Evolutionary conservation across 768 basidiomycete genomes (phyloP).

Genomic region (Amanita pallidorosea): DNA sequence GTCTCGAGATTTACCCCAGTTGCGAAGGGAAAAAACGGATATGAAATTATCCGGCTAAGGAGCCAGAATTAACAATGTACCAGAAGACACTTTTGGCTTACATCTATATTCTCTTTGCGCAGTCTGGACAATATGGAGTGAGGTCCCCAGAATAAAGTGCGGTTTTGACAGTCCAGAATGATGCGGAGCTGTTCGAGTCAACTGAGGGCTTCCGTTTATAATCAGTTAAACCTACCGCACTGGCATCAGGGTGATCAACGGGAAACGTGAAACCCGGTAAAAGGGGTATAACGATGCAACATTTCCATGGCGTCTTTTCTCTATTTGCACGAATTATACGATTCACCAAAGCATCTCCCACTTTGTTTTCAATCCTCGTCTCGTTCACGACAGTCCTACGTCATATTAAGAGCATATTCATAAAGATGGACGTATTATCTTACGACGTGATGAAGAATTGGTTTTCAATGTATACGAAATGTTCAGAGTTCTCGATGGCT

Average conservation of each 20-base stretch:
- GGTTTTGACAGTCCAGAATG: constrained; percentile 91
- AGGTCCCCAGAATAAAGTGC: constrained; percentile 79
- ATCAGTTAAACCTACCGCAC: constrained; percentile 49
- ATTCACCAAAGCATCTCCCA: constrained; percentile 88
- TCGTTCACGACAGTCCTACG: constrained; percentile 75
- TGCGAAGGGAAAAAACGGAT: constrained; percentile 80
- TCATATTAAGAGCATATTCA: neutral
- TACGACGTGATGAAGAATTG: constrained; percentile 89
- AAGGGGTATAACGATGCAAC: constrained; percentile 85
- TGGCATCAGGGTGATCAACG: constrained; percentile 87
- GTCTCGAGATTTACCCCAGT: constrained; percentile 86
- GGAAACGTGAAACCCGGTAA: constrained; percentile 91
- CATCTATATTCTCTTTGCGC: constrained; percentile 81
- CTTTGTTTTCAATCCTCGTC: constrained; percentile 81
- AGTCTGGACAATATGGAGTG: constrained; percentile 85
- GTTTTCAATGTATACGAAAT: constrained; percentile 98
- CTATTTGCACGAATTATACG: constrained; percentile 83
- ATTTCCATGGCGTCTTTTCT: constrained; percentile 79
- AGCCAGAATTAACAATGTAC: neutral
- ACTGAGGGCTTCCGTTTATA: neutral
- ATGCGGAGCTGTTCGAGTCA: constrained; percentile 59
- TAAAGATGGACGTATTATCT: constrained; percentile 14
- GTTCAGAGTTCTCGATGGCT: constrained; percentile 91
- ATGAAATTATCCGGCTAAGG: constrained; percentile 86
- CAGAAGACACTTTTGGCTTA: constrained; percentile 24